phyloP scores from a whole-genome alignment of 495 filamentous ascomycete species.

The Ascobolus immersus region DNA sequence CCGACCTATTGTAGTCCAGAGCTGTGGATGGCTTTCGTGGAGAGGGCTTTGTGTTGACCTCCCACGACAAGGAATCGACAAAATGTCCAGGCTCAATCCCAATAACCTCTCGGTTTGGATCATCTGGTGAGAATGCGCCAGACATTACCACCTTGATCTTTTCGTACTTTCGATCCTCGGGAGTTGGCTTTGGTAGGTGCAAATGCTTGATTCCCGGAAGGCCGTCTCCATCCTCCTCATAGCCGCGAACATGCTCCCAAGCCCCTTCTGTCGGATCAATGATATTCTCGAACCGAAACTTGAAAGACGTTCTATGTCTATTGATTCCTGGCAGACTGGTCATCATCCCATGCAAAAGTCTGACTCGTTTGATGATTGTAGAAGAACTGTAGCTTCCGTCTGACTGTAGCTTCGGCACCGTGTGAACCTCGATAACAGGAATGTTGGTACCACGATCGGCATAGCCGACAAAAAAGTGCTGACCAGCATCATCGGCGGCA shows the following conservation, averaged over 20 bases:
- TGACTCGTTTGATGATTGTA: conserved; percentile 13
- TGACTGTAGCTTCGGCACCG: conserved; percentile 6
- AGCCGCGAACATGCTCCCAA: too few relatives aligned
- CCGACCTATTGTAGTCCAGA: conserved; percentile 10
- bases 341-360: too few relatives aligned
- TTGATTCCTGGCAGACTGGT: too few relatives aligned
- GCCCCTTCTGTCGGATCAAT: conserved; percentile 12
- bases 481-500: conserved; percentile 10
- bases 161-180: conserved; percentile 4
- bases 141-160: conserved; percentile 11
- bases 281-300: conserved; percentile 7
- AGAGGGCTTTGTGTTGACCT: conserved; percentile 11
- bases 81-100: conserved; percentile 6
- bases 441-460: conserved; percentile 12
- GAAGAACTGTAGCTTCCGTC: conserved; percentile 10
- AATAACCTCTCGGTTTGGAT: conserved; percentile 11
- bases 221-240: conserved; percentile 8
- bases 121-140: conserved; percentile 11
- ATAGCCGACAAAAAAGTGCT: conserved; percentile 12
- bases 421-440: conserved; percentile 12
- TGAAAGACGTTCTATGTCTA: conserved; percentile 4
- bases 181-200: conserved; percentile 1
- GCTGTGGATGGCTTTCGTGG: conserved; percentile 10
- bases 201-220: conserved; percentile 6
- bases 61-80: conserved; percentile 12